Conservation (phyloP, 768 basidiomycete species). For the Termitomyces eurrhizus region DNA sequence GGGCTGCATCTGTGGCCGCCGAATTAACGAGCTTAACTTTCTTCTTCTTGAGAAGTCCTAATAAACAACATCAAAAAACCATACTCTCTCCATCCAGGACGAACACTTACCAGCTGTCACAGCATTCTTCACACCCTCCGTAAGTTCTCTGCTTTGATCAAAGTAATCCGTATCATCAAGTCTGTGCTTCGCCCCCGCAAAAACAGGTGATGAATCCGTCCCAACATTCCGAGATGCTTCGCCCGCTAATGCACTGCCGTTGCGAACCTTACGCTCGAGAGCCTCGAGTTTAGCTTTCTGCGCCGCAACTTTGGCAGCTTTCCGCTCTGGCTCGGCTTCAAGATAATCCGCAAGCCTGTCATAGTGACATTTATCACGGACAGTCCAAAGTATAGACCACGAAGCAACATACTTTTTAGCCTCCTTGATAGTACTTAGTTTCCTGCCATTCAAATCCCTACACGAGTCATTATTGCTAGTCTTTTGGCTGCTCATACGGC, state of each 20-base stretch:
- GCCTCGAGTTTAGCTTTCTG: conserved; percentile 80
- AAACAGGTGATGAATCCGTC: conserved; percentile 37
- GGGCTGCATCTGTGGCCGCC: conserved; percentile 5
- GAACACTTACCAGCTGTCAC: conserved; percentile 68
- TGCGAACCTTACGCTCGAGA: conserved; percentile 80
- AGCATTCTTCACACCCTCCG: conserved; percentile 87
- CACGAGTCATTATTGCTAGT: conserved; percentile 95
- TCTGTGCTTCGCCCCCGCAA: conserved; percentile 77
- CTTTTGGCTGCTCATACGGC: conserved; percentile 95
- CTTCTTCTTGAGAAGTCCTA: conserved; percentile 74
- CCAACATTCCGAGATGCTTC: conserved; percentile 23
- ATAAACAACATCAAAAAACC: neutral
- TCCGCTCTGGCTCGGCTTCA: conserved; percentile 77
- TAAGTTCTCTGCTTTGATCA: conserved; percentile 87
- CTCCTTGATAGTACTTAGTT: conserved; percentile 93
- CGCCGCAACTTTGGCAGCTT: conserved; percentile 73
- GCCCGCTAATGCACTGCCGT: conserved; percentile 17
- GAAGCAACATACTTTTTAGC: conserved; percentile 75
- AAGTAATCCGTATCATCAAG: conserved; percentile 92
- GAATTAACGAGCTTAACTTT: conserved; percentile 50
- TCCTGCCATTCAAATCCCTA: conserved; percentile 84
- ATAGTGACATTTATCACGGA: neutral
- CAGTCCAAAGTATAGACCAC: neutral
- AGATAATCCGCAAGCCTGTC: conserved; percentile 79
- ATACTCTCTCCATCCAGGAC: neutral